Base-by-base conservation (phyloP, 768 basidiomycete genomes). In the Tulasnella sp. region DNA sequence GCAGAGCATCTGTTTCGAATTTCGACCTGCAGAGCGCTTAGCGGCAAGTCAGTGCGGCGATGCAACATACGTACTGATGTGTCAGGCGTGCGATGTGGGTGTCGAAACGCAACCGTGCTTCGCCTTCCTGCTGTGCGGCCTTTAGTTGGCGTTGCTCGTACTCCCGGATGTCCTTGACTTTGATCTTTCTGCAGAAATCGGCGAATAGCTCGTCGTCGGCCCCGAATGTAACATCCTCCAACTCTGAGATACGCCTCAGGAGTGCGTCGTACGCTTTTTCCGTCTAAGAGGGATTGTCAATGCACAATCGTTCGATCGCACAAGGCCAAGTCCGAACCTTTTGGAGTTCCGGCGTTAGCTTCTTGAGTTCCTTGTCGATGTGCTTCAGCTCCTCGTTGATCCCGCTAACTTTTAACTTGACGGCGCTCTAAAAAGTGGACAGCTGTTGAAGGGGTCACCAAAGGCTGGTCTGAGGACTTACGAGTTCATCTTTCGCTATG, bases 131-230 rank as follows among this genome's bases (percentile, higher is more conserved):
- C 68, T 91, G 84, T 0, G 87, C 89, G 21, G 87, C 78, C 67
- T 84, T 86, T 29, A 97, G 73, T 65, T 94, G 90, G 19, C 85
- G 80, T 66, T 90, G 86, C 69, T 98, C 94, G 66, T 93, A 99
- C 63, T 93, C 89, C 25, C 93, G 80, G 61, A 99, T 90, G 69
- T 82, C 82, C 14, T 71, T 67, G 6, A 96, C 83, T 8, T 80
- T 77, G 62, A 97, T 91, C 62, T 80, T 77, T 35, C 69, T 67
- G 66, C 93, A 97, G 71, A 99, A 97, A 2, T 70, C 68, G 1
- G 69, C 72, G 65, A 93, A 98, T 11, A 93, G 71, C 2, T 72
- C 72, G 64, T 90, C 87, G 66, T 97, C 96, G 0, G 86, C 90
- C 6, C 71, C 73, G 62, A 91, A 76, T 63, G 97, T 74, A 3